Evolutionary conservation across 257 asterid species (phyloP).

Genomic region (Plantago elongata): DNA sequence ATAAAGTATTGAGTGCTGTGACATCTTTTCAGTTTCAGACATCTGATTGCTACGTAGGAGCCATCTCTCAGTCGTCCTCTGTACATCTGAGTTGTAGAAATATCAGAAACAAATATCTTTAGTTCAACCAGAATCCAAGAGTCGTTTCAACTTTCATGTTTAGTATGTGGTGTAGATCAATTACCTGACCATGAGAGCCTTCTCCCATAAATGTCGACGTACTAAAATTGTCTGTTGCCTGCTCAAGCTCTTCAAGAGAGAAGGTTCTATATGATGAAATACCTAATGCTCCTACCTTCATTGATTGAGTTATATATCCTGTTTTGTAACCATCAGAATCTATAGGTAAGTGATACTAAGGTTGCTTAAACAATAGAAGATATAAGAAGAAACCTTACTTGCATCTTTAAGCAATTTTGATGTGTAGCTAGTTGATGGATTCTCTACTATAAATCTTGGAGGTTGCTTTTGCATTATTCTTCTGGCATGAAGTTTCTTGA

Average conservation of each 20-base stretch:
- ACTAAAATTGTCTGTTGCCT: conserved; percentile 64
- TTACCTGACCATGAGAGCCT: conserved; percentile 71
- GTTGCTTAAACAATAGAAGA: background rate
- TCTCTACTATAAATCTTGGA: conserved; percentile 38
- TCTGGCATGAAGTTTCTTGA: conserved; percentile 39
- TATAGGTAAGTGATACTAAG: background rate
- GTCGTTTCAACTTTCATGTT: background rate
- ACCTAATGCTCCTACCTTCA: conserved; percentile 67
- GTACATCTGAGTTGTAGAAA: conserved; percentile 50
- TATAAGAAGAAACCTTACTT: conserved; percentile 39
- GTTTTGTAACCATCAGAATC: background rate
- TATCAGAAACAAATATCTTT: conserved; percentile 3
- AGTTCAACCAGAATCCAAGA: background rate
- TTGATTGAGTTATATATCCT: conserved; percentile 77
- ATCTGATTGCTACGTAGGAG: conserved; percentile 53
- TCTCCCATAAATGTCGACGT: conserved; percentile 60
- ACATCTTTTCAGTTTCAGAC: conserved; percentile 59
- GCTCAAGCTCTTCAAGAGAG: conserved; percentile 71
- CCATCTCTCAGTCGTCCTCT: conserved; percentile 75
- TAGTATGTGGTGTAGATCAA: background rate
- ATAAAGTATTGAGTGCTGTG: conserved; percentile 51
- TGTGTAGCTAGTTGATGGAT: conserved; percentile 50
- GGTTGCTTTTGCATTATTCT: conserved; percentile 26
- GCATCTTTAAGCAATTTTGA: conserved; percentile 74
- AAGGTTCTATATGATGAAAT: conserved; percentile 71